Percentiles rank a stretch among this genome's conserved stretches.
phyloP scores from a whole-genome alignment of 75 land plant species.

The Cunninghamia lanceolata region DNA sequence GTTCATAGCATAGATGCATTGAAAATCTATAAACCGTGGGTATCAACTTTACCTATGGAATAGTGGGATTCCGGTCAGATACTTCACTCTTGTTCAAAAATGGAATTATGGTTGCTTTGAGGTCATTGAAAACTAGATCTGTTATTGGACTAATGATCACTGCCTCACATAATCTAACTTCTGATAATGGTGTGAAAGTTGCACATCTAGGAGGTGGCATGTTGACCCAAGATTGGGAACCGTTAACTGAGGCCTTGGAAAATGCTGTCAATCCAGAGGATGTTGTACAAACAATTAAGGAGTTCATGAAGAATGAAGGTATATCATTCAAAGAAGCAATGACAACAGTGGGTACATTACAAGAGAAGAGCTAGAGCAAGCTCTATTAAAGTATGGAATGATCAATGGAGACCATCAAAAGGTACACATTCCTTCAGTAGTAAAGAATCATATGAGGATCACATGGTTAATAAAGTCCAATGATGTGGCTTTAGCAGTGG shows the following conservation, averaged over 20 bases:
- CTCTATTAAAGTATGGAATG: too few relatives aligned
- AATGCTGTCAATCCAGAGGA: slow-evolving; percentile 40
- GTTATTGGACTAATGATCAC: slow-evolving; percentile 89
- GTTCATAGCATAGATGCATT: too few relatives aligned
- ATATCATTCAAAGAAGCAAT: slow-evolving; percentile 41
- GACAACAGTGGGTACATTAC: too few relatives aligned
- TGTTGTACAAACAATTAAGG: slow-evolving; percentile 44
- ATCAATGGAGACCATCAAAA: too few relatives aligned
- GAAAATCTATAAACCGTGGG: too few relatives aligned
- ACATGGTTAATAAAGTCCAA: slow-evolving; percentile 57
- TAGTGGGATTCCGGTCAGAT: slow-evolving; percentile 79
- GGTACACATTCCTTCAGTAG: slow-evolving; percentile 86
- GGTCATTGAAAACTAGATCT: slow-evolving; percentile 57
- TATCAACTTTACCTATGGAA: slow-evolving; percentile 77
- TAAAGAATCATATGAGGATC: slow-evolving; percentile 57
- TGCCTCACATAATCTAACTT: slow-evolving; percentile 82
- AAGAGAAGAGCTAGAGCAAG: too few relatives aligned
- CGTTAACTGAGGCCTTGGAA: slow-evolving; percentile 76
- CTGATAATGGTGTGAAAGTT: slow-evolving; percentile 90
- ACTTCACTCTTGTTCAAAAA: slow-evolving; percentile 62
- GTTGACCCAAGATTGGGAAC: slow-evolving; percentile 83
- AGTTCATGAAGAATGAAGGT: slow-evolving; percentile 60
- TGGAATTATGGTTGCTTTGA: slow-evolving; percentile 72
- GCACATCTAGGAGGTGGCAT: slow-evolving; percentile 85
- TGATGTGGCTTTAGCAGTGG: slow-evolving; percentile 39